phyloP scores from a whole-genome alignment of 495 filamentous ascomycete species.

The Staphylotrichum tortipilum region DNA sequence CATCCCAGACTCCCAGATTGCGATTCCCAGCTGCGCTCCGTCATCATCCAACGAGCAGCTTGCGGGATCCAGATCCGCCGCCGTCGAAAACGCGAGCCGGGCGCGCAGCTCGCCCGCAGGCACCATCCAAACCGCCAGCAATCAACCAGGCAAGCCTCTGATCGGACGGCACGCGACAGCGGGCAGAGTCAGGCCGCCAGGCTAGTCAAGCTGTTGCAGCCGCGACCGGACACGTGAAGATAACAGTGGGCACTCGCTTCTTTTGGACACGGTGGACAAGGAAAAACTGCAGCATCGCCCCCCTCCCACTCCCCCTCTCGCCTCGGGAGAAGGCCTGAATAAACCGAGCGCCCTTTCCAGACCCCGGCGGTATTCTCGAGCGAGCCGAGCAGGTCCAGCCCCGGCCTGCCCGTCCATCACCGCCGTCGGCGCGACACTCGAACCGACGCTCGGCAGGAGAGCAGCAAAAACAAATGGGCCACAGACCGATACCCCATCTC shows the following conservation, averaged over 20 bases:
- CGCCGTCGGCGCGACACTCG: not conserved
- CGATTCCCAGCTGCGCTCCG: not conserved
- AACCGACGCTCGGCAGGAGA: no score
- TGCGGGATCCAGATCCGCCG: not conserved
- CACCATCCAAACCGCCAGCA: not conserved
- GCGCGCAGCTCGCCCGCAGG: not conserved
- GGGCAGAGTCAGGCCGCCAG: no score
- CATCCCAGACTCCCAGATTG: no score
- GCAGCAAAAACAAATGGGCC: constrained; percentile 1
- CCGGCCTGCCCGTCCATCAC: no score
- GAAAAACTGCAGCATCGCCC: not conserved
- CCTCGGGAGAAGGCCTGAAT: not conserved
- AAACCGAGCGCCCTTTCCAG: not conserved
- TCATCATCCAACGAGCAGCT: not conserved
- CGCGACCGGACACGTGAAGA: constrained; percentile 18
- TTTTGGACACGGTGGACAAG: constrained; percentile 10
- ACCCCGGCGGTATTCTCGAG: no score
- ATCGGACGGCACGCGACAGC: constrained; percentile 8
- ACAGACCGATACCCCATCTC: not conserved
- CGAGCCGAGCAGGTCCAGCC: no score
- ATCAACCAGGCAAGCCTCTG: not conserved
- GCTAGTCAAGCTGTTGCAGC: constrained; percentile 5
- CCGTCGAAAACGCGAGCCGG: not conserved
- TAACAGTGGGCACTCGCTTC: constrained; percentile 15
- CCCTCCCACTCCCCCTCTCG: no score